Evolutionary conservation across 495 filamentous ascomycete genomes (phyloP).

Genomic region (Talaromyces ruber): DNA sequence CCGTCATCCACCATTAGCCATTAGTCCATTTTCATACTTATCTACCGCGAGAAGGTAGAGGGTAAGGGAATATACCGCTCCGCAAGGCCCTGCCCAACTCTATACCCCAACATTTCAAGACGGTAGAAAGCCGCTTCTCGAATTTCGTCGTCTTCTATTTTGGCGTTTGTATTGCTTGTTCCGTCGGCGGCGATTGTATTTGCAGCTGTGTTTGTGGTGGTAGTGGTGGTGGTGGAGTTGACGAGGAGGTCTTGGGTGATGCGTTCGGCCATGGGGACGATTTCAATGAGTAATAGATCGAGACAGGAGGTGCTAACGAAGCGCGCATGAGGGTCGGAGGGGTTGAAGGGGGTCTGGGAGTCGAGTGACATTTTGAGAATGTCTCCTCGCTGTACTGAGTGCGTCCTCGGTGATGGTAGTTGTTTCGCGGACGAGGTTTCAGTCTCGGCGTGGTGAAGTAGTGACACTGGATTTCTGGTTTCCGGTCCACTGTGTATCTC

Average conservation of each 20-base stretch:
- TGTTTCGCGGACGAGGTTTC: background rate
- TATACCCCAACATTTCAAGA: slow-evolving; percentile 79
- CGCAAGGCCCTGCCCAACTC: slow-evolving; percentile 86
- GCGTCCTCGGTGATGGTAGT: background rate
- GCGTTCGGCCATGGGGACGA: slow-evolving; percentile 90
- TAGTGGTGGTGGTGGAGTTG: background rate
- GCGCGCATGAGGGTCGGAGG: slow-evolving; percentile 66
- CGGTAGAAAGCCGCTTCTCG: slow-evolving; percentile 75
- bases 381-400: background rate
- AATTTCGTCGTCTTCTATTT: slow-evolving; percentile 56
- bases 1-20: background rate
- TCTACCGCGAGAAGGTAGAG: background rate
- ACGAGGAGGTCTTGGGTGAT: slow-evolving; percentile 37
- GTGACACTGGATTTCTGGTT: background rate
- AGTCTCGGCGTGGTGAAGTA: background rate
- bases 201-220: too few relatives aligned
- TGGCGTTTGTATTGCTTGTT: slow-evolving; percentile 3
- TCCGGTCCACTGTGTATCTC: background rate
- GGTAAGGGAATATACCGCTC: slow-evolving; percentile 59
- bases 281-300: slow-evolving; percentile 90
- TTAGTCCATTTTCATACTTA: background rate
- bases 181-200: too few relatives aligned
- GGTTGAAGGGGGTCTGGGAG: slow-evolving; percentile 44
- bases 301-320: slow-evolving; percentile 75
- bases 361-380: background rate